Percentiles rank a stretch among this genome's conserved stretches.
These are phyloP conservation scores for Harringtonia aguacate DNA, from an alignment of 2,329 filamentous ascomycete genomes.

Conservation along the genomic window DNA sequence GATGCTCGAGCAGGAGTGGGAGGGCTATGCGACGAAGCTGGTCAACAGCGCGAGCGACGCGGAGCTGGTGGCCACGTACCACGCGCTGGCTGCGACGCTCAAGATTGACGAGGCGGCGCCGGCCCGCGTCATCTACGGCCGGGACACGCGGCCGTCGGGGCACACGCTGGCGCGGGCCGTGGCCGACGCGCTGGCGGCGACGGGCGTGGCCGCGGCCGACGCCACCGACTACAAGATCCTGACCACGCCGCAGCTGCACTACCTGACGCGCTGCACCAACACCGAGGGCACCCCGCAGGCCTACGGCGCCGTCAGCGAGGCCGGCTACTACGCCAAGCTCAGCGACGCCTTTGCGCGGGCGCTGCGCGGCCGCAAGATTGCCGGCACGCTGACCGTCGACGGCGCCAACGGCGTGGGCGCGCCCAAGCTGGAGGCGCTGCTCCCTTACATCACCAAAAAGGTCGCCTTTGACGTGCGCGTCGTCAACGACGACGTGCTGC, in stretches of 20 bases:
- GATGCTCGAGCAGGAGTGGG: conserved; percentile 96
- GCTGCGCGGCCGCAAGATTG: conserved; percentile 64
- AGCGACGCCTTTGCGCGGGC: conserved; percentile 73
- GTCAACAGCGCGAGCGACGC: conserved; percentile 75
- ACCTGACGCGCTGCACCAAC: conserved; percentile 89
- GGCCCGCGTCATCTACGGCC: conserved; percentile 77
- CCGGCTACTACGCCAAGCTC: conserved; percentile 92
- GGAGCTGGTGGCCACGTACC: conserved; percentile 65
- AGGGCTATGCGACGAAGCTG: conserved; percentile 74
- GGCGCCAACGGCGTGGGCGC: conserved; percentile 96
- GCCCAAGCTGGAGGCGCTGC: conserved; percentile 75
- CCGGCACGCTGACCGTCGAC: conserved; percentile 72
- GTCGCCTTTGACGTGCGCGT: conserved; percentile 66
- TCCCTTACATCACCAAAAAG: conserved; percentile 69
- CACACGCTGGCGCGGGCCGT: conserved; percentile 72
- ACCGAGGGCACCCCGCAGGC: conserved; percentile 77
- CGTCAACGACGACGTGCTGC: conserved; percentile 86
- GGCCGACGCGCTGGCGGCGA: conserved; percentile 67
- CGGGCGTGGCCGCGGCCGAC: conserved; percentile 58
- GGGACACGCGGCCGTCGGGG: conserved; percentile 89
- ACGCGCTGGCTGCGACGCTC: conserved; percentile 61
- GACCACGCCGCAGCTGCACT: conserved; percentile 97
- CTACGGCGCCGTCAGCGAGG: conserved; percentile 82
- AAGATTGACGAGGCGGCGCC: conserved; percentile 62
- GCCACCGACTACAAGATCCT: conserved; percentile 80